Conservation (phyloP, 129 eudicot species). For the Helianthus annuus region HanXRQr2.0-SUNRISE NC_035436.2:58314015-58314514, state of each 20-base stretch:
- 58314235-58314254: background rate
- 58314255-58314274: background rate
- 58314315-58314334: background rate
- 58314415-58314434: background rate
- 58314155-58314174: background rate
- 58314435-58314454: background rate
- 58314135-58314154: background rate
- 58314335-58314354: conserved; percentile 1
- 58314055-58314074: background rate
- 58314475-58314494: background rate
- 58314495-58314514: background rate
- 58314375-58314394: conserved; percentile 4
- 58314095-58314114: background rate
- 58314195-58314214: background rate
- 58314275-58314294: background rate
- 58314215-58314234: background rate
- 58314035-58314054: background rate
- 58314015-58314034: background rate
- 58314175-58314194: background rate
- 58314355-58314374: conserved; percentile 7
- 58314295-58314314: conserved; percentile 4
- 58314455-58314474: background rate
- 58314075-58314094: background rate
- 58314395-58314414: background rate
- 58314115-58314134: background rate